Evolutionary conservation across 176 grass and related monocot genomes (phyloP), one percentile per base, ranked within the genome.

Genomic region (Eragrostis nindensis): DNA sequence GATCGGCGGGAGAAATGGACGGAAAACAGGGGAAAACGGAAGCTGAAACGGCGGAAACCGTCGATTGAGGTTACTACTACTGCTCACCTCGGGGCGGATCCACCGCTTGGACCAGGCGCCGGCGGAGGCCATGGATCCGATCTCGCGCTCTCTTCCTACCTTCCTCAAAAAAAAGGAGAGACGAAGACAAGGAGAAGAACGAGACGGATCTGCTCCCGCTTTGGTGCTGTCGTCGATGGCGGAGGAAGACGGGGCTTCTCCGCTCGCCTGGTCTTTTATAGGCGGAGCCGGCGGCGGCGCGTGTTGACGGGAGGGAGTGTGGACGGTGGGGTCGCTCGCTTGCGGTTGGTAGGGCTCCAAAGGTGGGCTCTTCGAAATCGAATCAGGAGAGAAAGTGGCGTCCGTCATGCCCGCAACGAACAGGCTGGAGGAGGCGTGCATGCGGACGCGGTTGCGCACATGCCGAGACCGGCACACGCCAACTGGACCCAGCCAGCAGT

Each of bases 31-130:
- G 18, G 4, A 7, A 17, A 36, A n/a, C 3, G 18, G 1, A 5
- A 46, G 44, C 8, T 5, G 44, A 46, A 47, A 18, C 19, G 7
- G 19, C 7, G 42, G 40, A 59, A 59, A 59, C n/a, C 46, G 18
- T 12, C 13, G 17, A 18, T 50, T 18, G 48, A 53, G 4, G 8
- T 11, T 11, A 9, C 1, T 14, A 4, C 32, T 19, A 3, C 0
- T 53, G 1, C n/a, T n/a, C n/a, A 53, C 49, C 76, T 78, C 76
- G 7, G 76, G 76, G 7, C 76, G 76, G 45, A 78, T 16, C 76
- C 76, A 78, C 12, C 61, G 7, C 76, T 78, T 78, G 5, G 76
- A 39, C 75, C 75, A 77, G 15, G 57, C 46, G 0, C 57, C 74
- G 5, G 61, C 27, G 19, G 61, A 65, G 3, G 75, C 75, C 75